Percentiles rank a stretch among this genome's conserved stretches.
These are phyloP conservation scores for Chlamydomonas incerta DNA, from an alignment of 139 green algal species.

Conservation along the genomic window DNA sequence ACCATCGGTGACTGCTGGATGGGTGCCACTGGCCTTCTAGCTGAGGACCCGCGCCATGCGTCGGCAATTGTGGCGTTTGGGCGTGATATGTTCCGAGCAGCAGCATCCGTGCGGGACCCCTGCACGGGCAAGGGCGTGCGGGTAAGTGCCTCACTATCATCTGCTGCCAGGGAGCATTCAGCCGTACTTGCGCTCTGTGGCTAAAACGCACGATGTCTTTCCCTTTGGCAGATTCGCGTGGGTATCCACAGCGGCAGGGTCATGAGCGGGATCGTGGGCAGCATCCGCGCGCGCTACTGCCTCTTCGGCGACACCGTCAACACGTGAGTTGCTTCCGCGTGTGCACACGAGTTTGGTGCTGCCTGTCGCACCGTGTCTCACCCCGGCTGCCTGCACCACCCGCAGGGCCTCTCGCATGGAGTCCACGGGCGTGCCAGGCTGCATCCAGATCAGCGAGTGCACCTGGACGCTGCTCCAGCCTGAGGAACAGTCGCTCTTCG, in stretches of 20 bases:
- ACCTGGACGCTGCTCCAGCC: slow-evolving; percentile 18
- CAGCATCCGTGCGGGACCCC: slow-evolving; percentile 14
- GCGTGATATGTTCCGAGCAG: slow-evolving; percentile 7
- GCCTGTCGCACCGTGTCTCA: background rate
- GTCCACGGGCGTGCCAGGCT: slow-evolving; percentile 23
- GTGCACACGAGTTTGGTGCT: background rate
- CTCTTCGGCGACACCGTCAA: slow-evolving; percentile 64
- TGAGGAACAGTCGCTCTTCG: slow-evolving; percentile 3
- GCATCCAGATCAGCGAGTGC: slow-evolving; percentile 18
- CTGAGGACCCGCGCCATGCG: slow-evolving; percentile 26
- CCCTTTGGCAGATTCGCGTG: slow-evolving; percentile 15
- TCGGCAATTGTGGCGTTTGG: slow-evolving; percentile 12
- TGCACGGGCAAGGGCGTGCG: background rate
- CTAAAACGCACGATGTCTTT: too few relatives aligned
- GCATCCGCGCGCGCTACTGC: slow-evolving; percentile 58
- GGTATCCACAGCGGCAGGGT: slow-evolving; percentile 41
- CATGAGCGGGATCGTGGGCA: slow-evolving; percentile 54
- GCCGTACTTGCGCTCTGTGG: too few relatives aligned
- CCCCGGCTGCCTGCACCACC: background rate
- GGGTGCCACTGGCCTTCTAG: slow-evolving; percentile 26
- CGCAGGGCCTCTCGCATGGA: slow-evolving; percentile 52
- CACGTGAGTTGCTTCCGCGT: background rate
- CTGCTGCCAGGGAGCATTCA: background rate
- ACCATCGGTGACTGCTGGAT: slow-evolving; percentile 44
- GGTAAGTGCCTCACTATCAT: background rate